Base-by-base conservation (phyloP, 1,139 yeast species). In the Sugiyamaella novakii region DNA sequence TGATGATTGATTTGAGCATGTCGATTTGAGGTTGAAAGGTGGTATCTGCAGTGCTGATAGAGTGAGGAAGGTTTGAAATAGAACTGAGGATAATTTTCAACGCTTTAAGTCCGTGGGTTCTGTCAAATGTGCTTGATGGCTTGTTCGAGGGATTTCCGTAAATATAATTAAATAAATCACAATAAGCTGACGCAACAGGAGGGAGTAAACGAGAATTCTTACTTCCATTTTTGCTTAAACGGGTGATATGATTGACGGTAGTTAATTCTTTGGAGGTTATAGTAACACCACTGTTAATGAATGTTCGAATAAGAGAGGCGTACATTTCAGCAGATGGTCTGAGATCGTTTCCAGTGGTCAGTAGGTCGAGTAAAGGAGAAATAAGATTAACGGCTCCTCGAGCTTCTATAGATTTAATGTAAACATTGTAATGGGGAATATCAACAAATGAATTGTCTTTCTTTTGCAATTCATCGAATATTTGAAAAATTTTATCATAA, bases 241-340 rank as follows among this genome's bases (percentile, higher is more conserved):
- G 17, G 12, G 22, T 35, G 3, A 45, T 30, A 17, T 37, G 12
- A 10, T 31, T 39, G 17, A 45, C 44, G 2, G 38, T 24, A 5
- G 47, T 45, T 11, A 47, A 27, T n/a, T 43, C 40, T n/a, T n/a
- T 15, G 1, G 42, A 19, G 7, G 33, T 38, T 6, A 18, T 22
- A 17, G 37, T 12, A 6, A 24, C 35, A 8, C 24, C 35, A 17
- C 41, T 39, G 14, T 46, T 19, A 27, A 45, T 10, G 30, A 35
- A 51, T 1, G 54, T 46, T n/a, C 51, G 29, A 38, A 54, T 51
- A n/a, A 54, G 43, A 7, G 43, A 45, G n/a, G 52, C 53, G 38
- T 36, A 47, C 47, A 50, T 49, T 15, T 49, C 47, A 5, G 56
- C 52, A 2, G 57, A 45, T 19, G 51, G 51, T 28, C 25, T 38